Evolutionary conservation across 495 filamentous ascomycete genomes (phyloP).

Genomic region (Talaromyces ruber): DNA sequence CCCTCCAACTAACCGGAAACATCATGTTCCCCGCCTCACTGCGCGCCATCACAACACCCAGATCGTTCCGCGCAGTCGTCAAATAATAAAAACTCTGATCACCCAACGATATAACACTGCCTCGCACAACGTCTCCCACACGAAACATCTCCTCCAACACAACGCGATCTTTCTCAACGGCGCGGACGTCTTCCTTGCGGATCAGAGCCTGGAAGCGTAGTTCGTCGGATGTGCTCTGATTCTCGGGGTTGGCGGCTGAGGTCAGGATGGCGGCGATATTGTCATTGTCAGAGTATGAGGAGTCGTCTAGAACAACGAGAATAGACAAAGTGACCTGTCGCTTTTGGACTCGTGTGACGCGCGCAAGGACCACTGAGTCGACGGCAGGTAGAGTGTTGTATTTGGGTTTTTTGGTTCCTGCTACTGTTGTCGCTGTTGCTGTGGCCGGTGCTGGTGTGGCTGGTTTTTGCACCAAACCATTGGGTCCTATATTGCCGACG

Average conservation of each 20-base stretch:
- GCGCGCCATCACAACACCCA: constrained; percentile 89
- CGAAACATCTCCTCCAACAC: constrained; percentile 86
- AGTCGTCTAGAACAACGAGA: constrained; percentile 58
- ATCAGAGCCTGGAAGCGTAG: constrained; percentile 42
- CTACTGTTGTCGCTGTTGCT: constrained; percentile 11
- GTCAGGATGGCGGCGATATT: constrained; percentile 42
- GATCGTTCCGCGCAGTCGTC: constrained; percentile 77
- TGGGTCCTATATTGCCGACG: constrained; percentile 7
- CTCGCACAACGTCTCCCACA: constrained; percentile 87
- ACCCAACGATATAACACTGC: constrained; percentile 80
- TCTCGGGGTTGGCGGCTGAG: constrained; percentile 34
- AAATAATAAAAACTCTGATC: constrained; percentile 94
- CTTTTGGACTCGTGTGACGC: constrained; percentile 74
- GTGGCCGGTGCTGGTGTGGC: constrained; percentile 21
- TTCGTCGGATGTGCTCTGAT: constrained; percentile 39
- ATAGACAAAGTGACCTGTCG: constrained; percentile 78
- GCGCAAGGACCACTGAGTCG: constrained; percentile 68
- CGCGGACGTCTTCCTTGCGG: constrained; percentile 81
- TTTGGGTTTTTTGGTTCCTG: constrained; percentile 24
- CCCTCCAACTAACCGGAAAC: constrained; percentile 90
- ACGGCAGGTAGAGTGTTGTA: constrained; percentile 74
- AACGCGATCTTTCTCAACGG: constrained; percentile 92
- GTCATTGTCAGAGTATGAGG: constrained; percentile 30
- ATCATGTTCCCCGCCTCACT: constrained; percentile 85
- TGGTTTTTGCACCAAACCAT: constrained; percentile 15